Conservation (phyloP, 192 early-diverging fungal genomes). For the Gryganskiella cystojenkinii region DNA sequence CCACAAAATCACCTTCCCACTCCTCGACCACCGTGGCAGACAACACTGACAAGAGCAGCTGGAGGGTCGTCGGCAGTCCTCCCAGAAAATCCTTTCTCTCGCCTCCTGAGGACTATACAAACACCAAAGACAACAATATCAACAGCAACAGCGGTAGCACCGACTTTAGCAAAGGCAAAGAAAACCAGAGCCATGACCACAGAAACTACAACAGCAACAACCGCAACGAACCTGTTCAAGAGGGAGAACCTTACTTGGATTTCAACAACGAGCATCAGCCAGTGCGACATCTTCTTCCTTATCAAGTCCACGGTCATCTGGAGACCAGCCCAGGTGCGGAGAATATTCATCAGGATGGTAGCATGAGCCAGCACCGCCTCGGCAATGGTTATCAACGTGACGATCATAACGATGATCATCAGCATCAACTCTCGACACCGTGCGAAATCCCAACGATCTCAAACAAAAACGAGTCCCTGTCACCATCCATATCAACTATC, state of each 20-base stretch:
- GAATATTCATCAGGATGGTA: no score
- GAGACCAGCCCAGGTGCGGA: no score
- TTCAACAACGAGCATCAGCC: no score
- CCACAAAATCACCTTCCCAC: not conserved
- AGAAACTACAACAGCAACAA: no score
- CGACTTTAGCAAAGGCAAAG: not conserved
- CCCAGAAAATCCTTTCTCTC: slow-evolving; percentile 58
- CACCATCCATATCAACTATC: not conserved
- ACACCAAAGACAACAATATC: not conserved
- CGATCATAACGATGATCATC: not conserved
- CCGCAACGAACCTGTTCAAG: no score
- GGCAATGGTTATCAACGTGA: not conserved
- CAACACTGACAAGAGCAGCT: slow-evolving; percentile 44
- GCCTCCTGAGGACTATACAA: slow-evolving; percentile 28
- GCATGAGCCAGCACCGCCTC: no score
- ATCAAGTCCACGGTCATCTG: no score
- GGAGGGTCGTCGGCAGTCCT: slow-evolving; percentile 72
- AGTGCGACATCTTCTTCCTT: no score
- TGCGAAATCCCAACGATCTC: no score
- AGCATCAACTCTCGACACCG: not conserved
- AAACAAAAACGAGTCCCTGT: not conserved
- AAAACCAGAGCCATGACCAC: not conserved
- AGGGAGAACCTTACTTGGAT: no score
- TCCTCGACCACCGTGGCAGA: no score
- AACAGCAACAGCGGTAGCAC: not conserved